Base-by-base conservation (phyloP, 176 grass and related monocot species). In the Saccharum officinarum region DNA sequence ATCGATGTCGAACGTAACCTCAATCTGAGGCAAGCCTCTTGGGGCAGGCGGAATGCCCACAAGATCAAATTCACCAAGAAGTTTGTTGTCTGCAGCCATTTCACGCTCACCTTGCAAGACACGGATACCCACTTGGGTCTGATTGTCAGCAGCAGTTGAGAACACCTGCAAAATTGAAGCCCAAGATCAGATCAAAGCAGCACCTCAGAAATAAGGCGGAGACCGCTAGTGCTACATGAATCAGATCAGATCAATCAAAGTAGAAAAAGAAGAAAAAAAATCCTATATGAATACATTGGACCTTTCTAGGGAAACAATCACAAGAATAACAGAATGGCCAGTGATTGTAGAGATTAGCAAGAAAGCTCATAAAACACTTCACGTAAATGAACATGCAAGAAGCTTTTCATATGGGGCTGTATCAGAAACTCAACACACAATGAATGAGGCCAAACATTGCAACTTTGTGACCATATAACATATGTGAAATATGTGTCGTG, bases 31-130 rank as follows among this genome's bases (percentile, higher is more conserved):
- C 84, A 92, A 26, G 46, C 90, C 92, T 55, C 92, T 86, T 4
- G 92, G 90, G 40, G 92, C 90, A 20, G 92, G 92, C n/a, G 92
- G 92, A 55, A 95, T 92, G 40, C 92, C 92, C n/a, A 92, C 85
- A 2, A 95, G 89, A 9, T 95, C 92, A 77, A 95, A 92, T 73
- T 95, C 90, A 25, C 92, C 92, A 34, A 95, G 85, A 25, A 95
- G 69, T 46, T 95, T 95, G 92, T 95, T 95, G 74, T 95, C 87
- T 52, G 90, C 0, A 22, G 92, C 90, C 92, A 95, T 95, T 70
- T 95, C 92, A 67, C 90, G 92, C 82, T 95, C 92, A 76, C 92
- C 92, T 90, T 95, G 92, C 61, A 92, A 79, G 10, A 92, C 92
- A 62, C 83, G 87, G 37, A 95, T 89, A 75, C 90, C 90, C 38